Evolutionary conservation across 2,329 filamentous ascomycete genomes (phyloP), one percentile per base, ranked within the genome.

Genomic region (Shiraia bambusicola): DNA sequence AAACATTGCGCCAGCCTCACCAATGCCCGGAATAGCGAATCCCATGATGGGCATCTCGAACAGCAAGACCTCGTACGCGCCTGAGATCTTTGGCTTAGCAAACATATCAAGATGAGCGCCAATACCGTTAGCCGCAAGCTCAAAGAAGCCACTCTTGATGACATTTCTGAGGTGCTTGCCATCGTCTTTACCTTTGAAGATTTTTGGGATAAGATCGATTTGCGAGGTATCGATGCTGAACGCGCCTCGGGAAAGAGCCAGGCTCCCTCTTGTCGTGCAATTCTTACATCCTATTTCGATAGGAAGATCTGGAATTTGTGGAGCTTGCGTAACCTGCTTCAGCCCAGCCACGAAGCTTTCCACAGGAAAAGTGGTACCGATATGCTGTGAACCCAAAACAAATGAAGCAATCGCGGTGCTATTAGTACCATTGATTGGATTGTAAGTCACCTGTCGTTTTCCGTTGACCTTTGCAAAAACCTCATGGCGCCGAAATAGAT

Each of bases 251-350:
- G 59, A 58, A 7, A 70, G 58, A 2, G 58, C 46, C 10, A 70
- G 36, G 14, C 47, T 54, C 5, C 67, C 67, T 6, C 44, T 52
- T 2, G 63, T 60, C 6, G 60, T 56, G 45, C 67, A 70, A 17
- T 63, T 62, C 44, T 65, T 67, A 51, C 67, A 70, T 10, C 59
- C 59, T n/a, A 69, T 40, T 12, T 60, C 61, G 26, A 65, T 29
- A 1, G 63, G 62, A 2, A 59, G 24, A 19, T 52, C 40, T 9
- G 59, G 58, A 6, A 56, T 19, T 7, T 45, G n/a, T 22, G 19
- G 19, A 4, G 4, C 19, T 8, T 22, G 29, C 7, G 52, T 26
- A 9, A 51, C 7, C 5, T 35, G 35, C 15, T 45, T 44, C 4
- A 63, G 35, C 2, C 48, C 47, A 2, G 34, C 34, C 2, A 57